These are phyloP conservation scores for Aspergillus carbonarius DNA, from an alignment of 2,329 filamentous ascomycete species.

Conservation along the genomic window DNA sequence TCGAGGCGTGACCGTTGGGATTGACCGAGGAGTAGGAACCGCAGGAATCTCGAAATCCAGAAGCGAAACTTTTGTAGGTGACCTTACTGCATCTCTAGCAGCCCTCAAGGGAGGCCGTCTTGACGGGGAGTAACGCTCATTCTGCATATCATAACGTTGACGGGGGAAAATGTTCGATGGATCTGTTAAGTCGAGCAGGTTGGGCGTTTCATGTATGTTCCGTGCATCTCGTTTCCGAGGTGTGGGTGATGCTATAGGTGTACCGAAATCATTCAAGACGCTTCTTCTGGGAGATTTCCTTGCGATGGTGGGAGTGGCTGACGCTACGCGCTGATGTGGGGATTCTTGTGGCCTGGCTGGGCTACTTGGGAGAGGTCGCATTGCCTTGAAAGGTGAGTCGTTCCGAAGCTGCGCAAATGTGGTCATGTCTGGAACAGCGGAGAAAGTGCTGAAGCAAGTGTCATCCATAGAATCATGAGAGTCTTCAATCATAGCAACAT, in stretches of 20 bases:
- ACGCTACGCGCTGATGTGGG: conserved; percentile 19
- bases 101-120: conserved; percentile 47
- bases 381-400: conserved; percentile 59
- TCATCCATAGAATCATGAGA: conserved; percentile 41
- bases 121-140: conserved; percentile 39
- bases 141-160: conserved; percentile 46
- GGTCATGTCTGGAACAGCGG: conserved; percentile 83
- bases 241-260: conserved; percentile 43
- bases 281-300: conserved; percentile 36
- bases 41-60: conserved; percentile 94
- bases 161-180: conserved; percentile 61
- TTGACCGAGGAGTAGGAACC: conserved; percentile 83
- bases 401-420: conserved; percentile 70
- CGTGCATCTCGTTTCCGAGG: conserved; percentile 51
- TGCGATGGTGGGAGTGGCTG: conserved; percentile 51
- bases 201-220: conserved; percentile 63
- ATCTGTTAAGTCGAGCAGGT: conserved; percentile 85
- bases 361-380: conserved; percentile 41
- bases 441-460: conserved; percentile 75
- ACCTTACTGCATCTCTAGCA: conserved; percentile 35
- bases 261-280: conserved; percentile 33
- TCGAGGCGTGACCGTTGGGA: conserved; percentile 85
- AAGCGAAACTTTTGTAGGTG: conserved; percentile 62
- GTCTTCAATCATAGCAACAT: conserved; percentile 32
- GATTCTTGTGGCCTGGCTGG: conserved; percentile 32